A percentile compares a stretch with the other conserved stretches of the same genome.
These are phyloP conservation scores for Metschnikowia lunata DNA, from an alignment of 805 yeast species.

Conservation along the genomic window DNA sequence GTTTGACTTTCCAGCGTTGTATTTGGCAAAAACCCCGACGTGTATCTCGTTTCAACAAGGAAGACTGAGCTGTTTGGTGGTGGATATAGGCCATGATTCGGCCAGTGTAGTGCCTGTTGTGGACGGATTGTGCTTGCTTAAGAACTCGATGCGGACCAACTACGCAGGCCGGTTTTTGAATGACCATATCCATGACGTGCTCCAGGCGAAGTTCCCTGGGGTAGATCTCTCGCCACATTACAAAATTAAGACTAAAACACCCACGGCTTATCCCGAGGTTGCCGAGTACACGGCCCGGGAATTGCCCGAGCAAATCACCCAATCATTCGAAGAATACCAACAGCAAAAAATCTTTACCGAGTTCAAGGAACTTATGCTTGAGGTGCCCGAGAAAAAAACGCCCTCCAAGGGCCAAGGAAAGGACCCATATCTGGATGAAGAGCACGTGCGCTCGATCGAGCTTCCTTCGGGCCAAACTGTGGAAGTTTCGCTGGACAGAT, in stretches of 20 bases:
- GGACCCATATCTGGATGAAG: constrained; percentile 26
- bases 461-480: constrained; percentile 71
- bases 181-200: constrained; percentile 45
- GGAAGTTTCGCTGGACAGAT: constrained; percentile 58
- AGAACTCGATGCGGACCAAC: constrained; percentile 64
- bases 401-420: constrained; percentile 14
- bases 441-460: constrained; percentile 53
- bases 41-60: constrained; percentile 87
- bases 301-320: constrained; percentile 34
- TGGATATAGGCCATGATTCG: constrained; percentile 79
- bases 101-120: constrained; percentile 75
- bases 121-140: constrained; percentile 73
- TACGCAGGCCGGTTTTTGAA: constrained; percentile 69
- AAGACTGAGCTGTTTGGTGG: constrained; percentile 79
- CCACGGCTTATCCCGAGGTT: constrained; percentile 30
- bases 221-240: constrained; percentile 38
- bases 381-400: constrained; percentile 43
- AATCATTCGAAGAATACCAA: constrained; percentile 54
- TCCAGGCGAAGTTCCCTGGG: constrained; percentile 27
- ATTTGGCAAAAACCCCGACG: constrained; percentile 77
- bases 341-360: constrained; percentile 56
- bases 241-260: constrained; percentile 45
- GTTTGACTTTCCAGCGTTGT: constrained; percentile 74
- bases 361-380: constrained; percentile 68
- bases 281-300: constrained; percentile 20